These are phyloP conservation scores for Amanita subjunquillea DNA, from an alignment of 768 basidiomycete species.

Conservation along the genomic window DNA sequence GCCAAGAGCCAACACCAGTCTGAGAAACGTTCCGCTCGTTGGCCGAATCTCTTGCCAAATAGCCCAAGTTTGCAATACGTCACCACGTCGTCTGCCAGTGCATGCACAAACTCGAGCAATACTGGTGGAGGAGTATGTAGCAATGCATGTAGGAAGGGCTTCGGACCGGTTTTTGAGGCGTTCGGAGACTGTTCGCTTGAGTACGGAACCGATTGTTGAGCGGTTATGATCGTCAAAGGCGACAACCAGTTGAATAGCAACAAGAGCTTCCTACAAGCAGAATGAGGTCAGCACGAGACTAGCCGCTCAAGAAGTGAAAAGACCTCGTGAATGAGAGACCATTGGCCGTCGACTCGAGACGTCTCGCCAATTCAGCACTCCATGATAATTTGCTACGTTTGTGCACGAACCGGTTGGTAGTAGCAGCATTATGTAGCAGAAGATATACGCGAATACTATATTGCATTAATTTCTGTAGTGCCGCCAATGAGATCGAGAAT, in stretches of 20 bases:
- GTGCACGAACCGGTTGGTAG: conserved; percentile 35
- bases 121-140: conserved; percentile 78
- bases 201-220: conserved; percentile 60
- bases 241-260: conserved; percentile 80
- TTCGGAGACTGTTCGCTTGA: conserved; percentile 32
- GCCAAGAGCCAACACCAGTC: conserved; percentile 84
- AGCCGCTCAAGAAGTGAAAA: conserved; percentile 7
- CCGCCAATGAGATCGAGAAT: background rate
- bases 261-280: conserved; percentile 61
- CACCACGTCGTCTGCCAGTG: conserved; percentile 67
- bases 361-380: conserved; percentile 46
- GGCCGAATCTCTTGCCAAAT: conserved; percentile 51
- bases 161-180: conserved; percentile 26
- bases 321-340: conserved; percentile 73
- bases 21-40: conserved; percentile 62
- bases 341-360: conserved; percentile 50
- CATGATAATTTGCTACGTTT: conserved; percentile 35
- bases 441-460: conserved; percentile 72
- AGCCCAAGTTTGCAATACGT: conserved; percentile 69
- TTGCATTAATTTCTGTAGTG: conserved; percentile 71
- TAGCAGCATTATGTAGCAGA: conserved; percentile 50
- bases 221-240: conserved; percentile 61
- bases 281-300: background rate
- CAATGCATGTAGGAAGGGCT: conserved; percentile 64
- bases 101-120: conserved; percentile 66